These are phyloP conservation scores for Collybia sp. DNA, from an alignment of 768 basidiomycete genomes.

Conservation along the genomic window DNA sequence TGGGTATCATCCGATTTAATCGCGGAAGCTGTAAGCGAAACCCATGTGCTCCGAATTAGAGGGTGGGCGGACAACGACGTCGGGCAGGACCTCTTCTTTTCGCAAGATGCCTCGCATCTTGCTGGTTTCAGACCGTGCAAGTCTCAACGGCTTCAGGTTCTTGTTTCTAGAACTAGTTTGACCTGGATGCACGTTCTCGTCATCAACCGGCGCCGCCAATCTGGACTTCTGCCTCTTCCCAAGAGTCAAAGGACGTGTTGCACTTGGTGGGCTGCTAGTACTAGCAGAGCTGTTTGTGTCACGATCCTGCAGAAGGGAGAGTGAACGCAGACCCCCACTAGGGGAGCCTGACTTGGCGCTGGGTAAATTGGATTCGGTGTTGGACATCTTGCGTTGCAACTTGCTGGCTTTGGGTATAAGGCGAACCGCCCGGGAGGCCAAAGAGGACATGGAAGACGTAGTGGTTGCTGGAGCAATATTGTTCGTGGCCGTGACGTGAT, in stretches of 20 bases:
- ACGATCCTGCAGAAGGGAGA: slow-evolving; percentile 61
- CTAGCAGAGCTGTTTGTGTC: slow-evolving; percentile 29
- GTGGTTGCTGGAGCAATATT: slow-evolving; percentile 16
- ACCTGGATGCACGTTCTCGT: slow-evolving; percentile 36
- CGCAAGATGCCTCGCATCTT: slow-evolving; percentile 55
- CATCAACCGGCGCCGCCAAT: slow-evolving; percentile 20
- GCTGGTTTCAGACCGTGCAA: slow-evolving; percentile 58
- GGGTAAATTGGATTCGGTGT: slow-evolving; percentile 18
- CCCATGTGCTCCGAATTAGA: slow-evolving; percentile 42
- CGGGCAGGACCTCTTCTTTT: slow-evolving; percentile 51
- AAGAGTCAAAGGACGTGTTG: slow-evolving; percentile 52
- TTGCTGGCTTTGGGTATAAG: slow-evolving; percentile 50
- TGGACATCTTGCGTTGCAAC: slow-evolving; percentile 36
- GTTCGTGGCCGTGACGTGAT: slow-evolving; percentile 23
- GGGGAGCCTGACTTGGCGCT: slow-evolving; percentile 32
- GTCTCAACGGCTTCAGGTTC: slow-evolving; percentile 54
- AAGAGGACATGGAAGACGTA: slow-evolving; percentile 30
- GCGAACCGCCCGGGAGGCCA: slow-evolving; percentile 42
- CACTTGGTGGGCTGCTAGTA: slow-evolving; percentile 13
- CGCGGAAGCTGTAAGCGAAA: slow-evolving; percentile 40
- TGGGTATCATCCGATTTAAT: slow-evolving; percentile 23
- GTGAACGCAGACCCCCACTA: slow-evolving; percentile 49
- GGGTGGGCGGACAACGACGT: slow-evolving; percentile 59
- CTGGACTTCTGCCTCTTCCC: slow-evolving; percentile 49
- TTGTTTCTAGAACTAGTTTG: slow-evolving; percentile 30